Evolutionary conservation across 108 stramenopile genomes (phyloP).

Genomic region (Skeletonema menzelii): DNA sequence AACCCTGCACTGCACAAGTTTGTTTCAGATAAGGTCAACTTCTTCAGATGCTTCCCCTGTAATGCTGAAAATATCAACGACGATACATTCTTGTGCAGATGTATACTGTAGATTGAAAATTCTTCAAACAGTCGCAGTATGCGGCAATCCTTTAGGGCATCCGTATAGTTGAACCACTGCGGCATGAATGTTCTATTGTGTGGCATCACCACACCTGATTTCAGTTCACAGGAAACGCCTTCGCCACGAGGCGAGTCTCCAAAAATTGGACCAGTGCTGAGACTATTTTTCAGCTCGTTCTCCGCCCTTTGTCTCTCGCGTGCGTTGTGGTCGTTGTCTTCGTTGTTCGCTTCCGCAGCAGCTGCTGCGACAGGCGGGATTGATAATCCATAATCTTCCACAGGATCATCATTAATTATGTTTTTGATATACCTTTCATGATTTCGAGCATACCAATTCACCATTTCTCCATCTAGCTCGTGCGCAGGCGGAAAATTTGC

Average conservation of each 20-base stretch:
- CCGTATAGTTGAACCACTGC: neutral
- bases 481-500: neutral
- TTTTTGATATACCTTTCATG: neutral
- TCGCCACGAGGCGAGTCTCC: neutral
- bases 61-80: neutral
- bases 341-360: neutral
- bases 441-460: neutral
- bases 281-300: neutral
- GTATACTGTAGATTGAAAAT: neutral
- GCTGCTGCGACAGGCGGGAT: neutral
- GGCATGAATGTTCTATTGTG: neutral
- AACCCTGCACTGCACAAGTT: neutral
- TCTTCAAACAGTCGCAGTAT: neutral
- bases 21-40: neutral
- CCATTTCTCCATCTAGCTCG: neutral
- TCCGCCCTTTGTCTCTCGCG: neutral
- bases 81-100: neutral
- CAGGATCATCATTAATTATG: neutral
- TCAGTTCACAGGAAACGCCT: neutral
- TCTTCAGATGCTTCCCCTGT: neutral
- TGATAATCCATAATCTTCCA: neutral
- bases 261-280: neutral
- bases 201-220: neutral
- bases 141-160: neutral
- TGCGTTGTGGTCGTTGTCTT: neutral